Evolutionary conservation across 192 early-diverging fungal genomes (phyloP), one percentile per base, ranked within the genome.

Genomic region (Coemansia sp.): DNA sequence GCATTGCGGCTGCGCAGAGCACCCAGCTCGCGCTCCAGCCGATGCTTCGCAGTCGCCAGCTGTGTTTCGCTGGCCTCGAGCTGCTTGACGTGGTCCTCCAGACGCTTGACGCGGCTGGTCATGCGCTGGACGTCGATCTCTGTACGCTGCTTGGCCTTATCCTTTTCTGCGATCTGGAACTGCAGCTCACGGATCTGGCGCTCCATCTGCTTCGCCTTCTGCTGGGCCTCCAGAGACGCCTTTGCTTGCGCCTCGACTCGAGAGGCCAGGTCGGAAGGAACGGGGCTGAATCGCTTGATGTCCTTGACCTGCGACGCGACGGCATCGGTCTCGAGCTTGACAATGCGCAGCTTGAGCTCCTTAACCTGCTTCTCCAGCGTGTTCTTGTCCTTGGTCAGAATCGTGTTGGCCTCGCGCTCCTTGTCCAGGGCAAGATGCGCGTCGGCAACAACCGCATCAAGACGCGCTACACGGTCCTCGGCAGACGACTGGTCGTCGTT

Each of bases 171-270:
- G 8, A 96, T 72, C 68, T 95, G 93, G 82, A 92, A 92, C 78
- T 95, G 94, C 61, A 95, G 79, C 79, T 95, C 93, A 17, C 92
- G 87, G 67, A 95, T 87, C 63, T 88, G 85, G 63, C 94, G 85
- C 69, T 96, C 94, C 39, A 82, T 72, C 75, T 81, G 72, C 54
- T 78, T 77, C 35, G 72, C 43, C 59, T 72, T 81, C 38, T 78
- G 83, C 75, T 81, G 71, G 54, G 70, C 67, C 64, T 84, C 81
- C 9, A 79, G 61, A 5, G 83, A 73, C 36, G 71, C 68, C 74
- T 84, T 79, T 43, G 73, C 74, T 66, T 79, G 75, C 11, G 74
- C 56, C 60, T 85, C 78, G 51, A 77, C 73, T 11, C 62, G 62
- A 9, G 73, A 41, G 11, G 75, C 67, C 32, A 81, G 67, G 56